Base-by-base conservation (phyloP, 2,329 filamentous ascomycete species). In the Cladosporium oxysporum region DNA sequence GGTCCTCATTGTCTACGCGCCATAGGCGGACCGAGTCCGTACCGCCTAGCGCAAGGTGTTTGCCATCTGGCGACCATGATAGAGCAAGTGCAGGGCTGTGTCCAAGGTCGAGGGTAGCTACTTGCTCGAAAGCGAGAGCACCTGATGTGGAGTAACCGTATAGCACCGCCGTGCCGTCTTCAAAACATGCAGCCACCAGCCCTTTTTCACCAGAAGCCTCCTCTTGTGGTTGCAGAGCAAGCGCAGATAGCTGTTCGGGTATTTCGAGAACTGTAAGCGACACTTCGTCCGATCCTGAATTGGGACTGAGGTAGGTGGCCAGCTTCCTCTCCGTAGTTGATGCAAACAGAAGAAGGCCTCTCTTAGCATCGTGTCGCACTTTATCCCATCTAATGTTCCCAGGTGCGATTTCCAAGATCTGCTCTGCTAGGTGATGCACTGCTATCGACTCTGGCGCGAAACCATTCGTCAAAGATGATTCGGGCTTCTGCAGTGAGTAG, bases 11-110 rank as follows among this genome's bases (percentile, higher is more conserved):
- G 21, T 74, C 72, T 10, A 69, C 66, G 18, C 72, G 68, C 81
- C 81, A 84, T n/a, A 84, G 73, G 6, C 79, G 79, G 12, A 83
- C 76, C 7, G 77, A 73, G 66, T 82, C 79, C 7, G 75, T 76
- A 2, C 80, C 79, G 8, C 78, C 81, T 21, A 80, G 78, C 11
- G 82, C 82, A 8, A 84, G 71, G 12, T 80, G 72, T 5, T 67
- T 69, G 12, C 81, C 80, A 60, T 80, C 75, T 2, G 80, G 79
- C 1, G 80, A 81, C 73, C 82, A 83, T 1, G 79, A 75, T 5
- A 82, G 71, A 26, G 79, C 78, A 44, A 79, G 73, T 0, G 78
- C 79, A 31, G 78, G 77, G 29, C 67, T 44, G 1, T 57, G 44
- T 35, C 62, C 53, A 16, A 58, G 53, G 28, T 65, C 41, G 37